Base-by-base conservation (phyloP, 805 yeast genomes). In the Nakazawaea holstii region DNA sequence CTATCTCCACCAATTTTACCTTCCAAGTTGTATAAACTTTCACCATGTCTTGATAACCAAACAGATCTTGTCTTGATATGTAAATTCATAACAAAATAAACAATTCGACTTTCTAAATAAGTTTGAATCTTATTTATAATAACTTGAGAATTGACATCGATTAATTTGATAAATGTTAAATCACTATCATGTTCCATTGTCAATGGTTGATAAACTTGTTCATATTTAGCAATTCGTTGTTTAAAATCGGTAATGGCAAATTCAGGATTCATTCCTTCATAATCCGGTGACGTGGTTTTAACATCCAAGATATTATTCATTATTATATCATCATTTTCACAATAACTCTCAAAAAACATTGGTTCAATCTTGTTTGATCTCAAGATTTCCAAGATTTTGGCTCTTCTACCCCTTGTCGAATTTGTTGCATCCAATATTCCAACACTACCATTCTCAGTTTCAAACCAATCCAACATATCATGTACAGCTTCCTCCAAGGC, bases 1-100 rank as follows among this genome's bases (percentile, higher is more conserved):
- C 96, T 87, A 68, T 92, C 97, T 17, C 98, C 99, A 31, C 99
- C 99, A 53, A 94, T 87, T 65, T 89, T 89, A 29, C 97, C 97
- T 43, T 90, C 90, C 49, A 94, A 74, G 64, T 94, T 94, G 68
- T 84, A 94, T 61, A 82, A 82, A 2, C 95, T 85, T 67, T 94
- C 99, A 27, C 99, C 99, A 60, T 94, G 99, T 57, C 99, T 79
- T 42, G 96, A 87, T 42, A 94, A 73, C 92, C 96, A 94, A 52
- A 94, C 90, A 53, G 84, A 78, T 53, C 98, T 77, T 27, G 97
- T 96, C 62, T 88, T 87, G 56, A 90, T 87, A 64, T 91, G 97
- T 55, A 94, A 70, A 60, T 94, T 94, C 97, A 94, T 91, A 37
- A 94, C 88, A 62, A 90, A 94, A 66, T 90, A 94, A 15, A 91